A percentile compares a stretch with the other conserved stretches of the same genome.
Conservation (phyloP, 495 filamentous ascomycete species). For the Penicillium verhagenii region DNA sequence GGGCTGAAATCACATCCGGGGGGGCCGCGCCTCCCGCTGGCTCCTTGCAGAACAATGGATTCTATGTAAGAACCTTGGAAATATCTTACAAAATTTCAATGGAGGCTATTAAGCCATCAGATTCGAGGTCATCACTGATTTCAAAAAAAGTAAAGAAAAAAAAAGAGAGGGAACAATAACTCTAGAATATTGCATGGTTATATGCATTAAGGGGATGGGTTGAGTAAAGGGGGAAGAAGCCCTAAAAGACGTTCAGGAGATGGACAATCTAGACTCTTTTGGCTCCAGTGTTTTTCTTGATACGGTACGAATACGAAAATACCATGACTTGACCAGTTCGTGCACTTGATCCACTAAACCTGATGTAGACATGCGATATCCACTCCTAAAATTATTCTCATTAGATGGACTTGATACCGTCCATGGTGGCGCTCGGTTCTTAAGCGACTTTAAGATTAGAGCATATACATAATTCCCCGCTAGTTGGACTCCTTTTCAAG, state of each 20-base stretch:
- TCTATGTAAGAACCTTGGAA: neutral
- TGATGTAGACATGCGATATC: neutral
- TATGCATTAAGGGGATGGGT: neutral
- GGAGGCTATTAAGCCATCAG: neutral
- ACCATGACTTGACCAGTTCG: neutral
- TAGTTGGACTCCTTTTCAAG: no score
- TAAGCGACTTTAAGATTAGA: no score
- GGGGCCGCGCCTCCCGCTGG: neutral
- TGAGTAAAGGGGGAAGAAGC: neutral
- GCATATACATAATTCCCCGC: no score
- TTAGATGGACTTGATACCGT: no score
- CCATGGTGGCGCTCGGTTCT: no score
- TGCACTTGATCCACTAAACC: neutral
- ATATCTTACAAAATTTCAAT: no score
- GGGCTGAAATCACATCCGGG: slow-evolving; percentile 10
- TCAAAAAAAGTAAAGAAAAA: neutral
- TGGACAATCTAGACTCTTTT: slow-evolving; percentile 19
- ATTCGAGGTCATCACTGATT: neutral
- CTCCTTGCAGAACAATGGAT: neutral
- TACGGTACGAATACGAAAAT: slow-evolving; percentile 1
- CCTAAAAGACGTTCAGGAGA: slow-evolving; percentile 18
- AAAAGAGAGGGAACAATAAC: neutral
- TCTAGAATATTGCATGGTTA: neutral
- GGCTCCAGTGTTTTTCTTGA: slow-evolving; percentile 3
- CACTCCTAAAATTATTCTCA: no score